Percentiles rank a stretch among this genome's conserved stretches.
Evolutionary conservation across 768 basidiomycete genomes (phyloP).

Genomic region (Mycena rosella): DNA sequence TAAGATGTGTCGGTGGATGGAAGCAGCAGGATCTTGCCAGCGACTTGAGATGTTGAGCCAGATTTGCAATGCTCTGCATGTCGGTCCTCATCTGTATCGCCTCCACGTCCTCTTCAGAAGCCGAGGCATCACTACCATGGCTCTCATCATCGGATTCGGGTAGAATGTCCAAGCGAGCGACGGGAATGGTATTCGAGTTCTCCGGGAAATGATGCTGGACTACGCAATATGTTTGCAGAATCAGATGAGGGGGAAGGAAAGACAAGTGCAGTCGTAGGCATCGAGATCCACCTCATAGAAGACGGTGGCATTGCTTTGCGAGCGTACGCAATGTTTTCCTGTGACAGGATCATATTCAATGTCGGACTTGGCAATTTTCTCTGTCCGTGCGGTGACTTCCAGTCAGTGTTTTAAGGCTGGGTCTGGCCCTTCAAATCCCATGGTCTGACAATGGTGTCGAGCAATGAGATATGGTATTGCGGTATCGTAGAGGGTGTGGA

Average conservation of each 20-base stretch:
- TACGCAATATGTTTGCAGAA: slow-evolving; percentile 5
- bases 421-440: background rate
- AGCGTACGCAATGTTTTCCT: background rate
- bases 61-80: background rate
- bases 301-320: background rate
- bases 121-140: too few relatives aligned
- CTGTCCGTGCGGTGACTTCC: background rate
- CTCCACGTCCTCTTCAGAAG: background rate
- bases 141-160: background rate
- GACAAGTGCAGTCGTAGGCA: slow-evolving; percentile 1
- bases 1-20: too few relatives aligned
- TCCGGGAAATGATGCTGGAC: slow-evolving; percentile 10
- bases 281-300: slow-evolving; percentile 6
- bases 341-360: background rate
- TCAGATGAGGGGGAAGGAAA: slow-evolving; percentile 8
- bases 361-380: background rate
- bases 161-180: background rate
- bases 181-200: background rate
- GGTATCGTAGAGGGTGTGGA: slow-evolving; percentile 7
- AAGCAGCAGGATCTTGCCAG: background rate
- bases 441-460: background rate
- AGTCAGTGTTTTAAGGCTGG: background rate
- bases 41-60: slow-evolving; percentile 3
- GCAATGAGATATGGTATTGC: slow-evolving; percentile 21
- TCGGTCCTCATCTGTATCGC: background rate